Evolutionary conservation across 2,329 filamentous ascomycete species (phyloP).

Genomic region (Pyricularia pennisetigena): DNA sequence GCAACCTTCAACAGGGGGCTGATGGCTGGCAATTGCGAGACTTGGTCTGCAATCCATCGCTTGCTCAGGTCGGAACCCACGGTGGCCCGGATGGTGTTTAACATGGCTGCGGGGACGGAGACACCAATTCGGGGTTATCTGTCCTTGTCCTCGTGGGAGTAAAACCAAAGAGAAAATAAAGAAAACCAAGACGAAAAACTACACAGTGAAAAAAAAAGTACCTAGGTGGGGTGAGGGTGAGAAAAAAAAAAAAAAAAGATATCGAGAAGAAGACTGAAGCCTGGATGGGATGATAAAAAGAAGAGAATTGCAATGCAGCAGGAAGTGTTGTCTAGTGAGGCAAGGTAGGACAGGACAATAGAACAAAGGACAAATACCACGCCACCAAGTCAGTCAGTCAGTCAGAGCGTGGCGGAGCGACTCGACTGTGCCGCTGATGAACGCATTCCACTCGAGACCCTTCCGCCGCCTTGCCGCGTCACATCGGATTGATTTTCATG

Average conservation of each 20-base stretch:
- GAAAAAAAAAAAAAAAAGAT: no score
- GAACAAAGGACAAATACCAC: neutral
- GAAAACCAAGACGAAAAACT: neutral
- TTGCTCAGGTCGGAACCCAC: neutral
- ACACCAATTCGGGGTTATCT: neutral
- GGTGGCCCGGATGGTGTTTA: neutral
- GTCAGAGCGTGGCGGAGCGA: neutral
- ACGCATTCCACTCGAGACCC: neutral
- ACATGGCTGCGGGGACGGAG: neutral
- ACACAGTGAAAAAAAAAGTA: no score
- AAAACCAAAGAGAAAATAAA: neutral
- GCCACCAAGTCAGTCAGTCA: neutral
- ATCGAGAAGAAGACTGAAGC: no score
- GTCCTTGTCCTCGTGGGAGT: neutral
- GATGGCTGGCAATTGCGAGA: neutral
- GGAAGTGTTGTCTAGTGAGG: neutral
- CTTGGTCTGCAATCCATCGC: neutral
- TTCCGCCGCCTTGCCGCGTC: neutral
- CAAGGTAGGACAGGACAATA: neutral
- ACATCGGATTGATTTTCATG: neutral
- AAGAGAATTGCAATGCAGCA: no score
- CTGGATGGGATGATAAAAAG: no score
- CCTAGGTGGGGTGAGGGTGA: no score
- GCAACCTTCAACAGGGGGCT: slow-evolving; percentile 18
- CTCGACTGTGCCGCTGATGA: neutral